A percentile compares a stretch with the other conserved stretches of the same genome.
phyloP scores from a whole-genome alignment of 2,329 filamentous ascomycete genomes.

The Albifimbria verrucaria region DNA sequence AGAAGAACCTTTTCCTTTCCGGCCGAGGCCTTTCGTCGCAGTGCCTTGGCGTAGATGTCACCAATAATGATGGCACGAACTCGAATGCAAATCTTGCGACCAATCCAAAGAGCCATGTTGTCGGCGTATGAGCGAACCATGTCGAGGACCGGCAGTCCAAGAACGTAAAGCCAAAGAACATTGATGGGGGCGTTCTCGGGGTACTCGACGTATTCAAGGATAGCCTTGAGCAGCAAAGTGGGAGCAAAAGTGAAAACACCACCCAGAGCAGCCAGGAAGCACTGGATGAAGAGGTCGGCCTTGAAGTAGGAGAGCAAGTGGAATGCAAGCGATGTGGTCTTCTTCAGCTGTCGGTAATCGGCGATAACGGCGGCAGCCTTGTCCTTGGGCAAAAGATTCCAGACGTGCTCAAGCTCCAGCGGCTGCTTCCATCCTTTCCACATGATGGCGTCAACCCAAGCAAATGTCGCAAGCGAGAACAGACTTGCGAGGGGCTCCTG shows the following conservation, averaged over 20 bases:
- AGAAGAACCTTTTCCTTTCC: constrained; percentile 72
- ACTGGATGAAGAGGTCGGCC: constrained; percentile 70
- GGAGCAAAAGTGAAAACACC: constrained; percentile 87
- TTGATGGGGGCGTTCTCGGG: constrained; percentile 73
- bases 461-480: constrained; percentile 82
- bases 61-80: constrained; percentile 93
- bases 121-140: constrained; percentile 78
- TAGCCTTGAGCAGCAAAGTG: constrained; percentile 84
- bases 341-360: constrained; percentile 81
- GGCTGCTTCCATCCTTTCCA: constrained; percentile 85
- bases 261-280: constrained; percentile 72
- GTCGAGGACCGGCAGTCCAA: constrained; percentile 81
- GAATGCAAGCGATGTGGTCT: constrained; percentile 72
- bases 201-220: constrained; percentile 90
- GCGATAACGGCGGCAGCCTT: constrained; percentile 79
- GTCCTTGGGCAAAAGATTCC: constrained; percentile 86
- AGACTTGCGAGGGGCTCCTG: constrained; percentile 84
- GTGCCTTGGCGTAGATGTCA: constrained; percentile 93
- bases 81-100: constrained; percentile 89
- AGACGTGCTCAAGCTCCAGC: constrained; percentile 80
- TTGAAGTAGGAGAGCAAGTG: constrained; percentile 87
- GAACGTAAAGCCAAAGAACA: constrained; percentile 94
- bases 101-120: constrained; percentile 87
- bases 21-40: constrained; percentile 84
- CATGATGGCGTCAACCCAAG: constrained; percentile 87